Conservation (phyloP, 1,139 yeast species). For the Yamadazyma dushanensis region DNA sequence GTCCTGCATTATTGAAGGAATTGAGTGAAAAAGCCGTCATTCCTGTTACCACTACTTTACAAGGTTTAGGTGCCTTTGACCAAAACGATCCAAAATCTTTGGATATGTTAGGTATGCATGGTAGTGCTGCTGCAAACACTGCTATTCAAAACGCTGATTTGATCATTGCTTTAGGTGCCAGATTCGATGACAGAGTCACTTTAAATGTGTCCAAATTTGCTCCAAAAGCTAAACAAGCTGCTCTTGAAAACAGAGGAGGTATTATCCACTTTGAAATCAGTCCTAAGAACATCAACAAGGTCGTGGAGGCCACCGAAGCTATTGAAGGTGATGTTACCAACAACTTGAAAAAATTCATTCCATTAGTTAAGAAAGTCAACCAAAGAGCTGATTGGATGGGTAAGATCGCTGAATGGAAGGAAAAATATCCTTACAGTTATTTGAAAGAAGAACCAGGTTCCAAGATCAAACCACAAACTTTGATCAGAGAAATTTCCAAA, state of each 20-base stretch:
- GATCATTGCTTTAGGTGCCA: constrained; percentile 91
- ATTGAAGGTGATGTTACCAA: constrained; percentile 92
- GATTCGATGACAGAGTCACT: constrained; percentile 98
- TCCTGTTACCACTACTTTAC: constrained; percentile 94
- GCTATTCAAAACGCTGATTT: constrained; percentile 94
- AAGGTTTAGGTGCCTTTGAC: constrained; percentile 92
- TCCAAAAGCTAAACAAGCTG: constrained; percentile 89
- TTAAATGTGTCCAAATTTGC: constrained; percentile 85
- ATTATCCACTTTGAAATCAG: constrained; percentile 93
- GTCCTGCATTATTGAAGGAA: constrained; percentile 77
- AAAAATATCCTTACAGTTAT: constrained; percentile 81
- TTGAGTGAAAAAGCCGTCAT: constrained; percentile 87
- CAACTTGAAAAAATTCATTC: constrained; percentile 72
- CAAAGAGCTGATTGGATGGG: constrained; percentile 80
- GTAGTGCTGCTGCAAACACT: constrained; percentile 90
- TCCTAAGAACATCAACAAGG: constrained; percentile 96
- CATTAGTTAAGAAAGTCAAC: constrained; percentile 59
- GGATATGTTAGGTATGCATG: constrained; percentile 99
- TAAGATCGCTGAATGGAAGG: constrained; percentile 77
- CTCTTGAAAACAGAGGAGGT: constrained; percentile 88
- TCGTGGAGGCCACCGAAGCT: constrained; percentile 95
- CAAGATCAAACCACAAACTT: constrained; percentile 89
- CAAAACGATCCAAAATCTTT: constrained; percentile 87
- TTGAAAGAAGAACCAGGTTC: constrained; percentile 76
- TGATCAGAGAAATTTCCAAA: constrained; percentile 73